Evolutionary conservation across 352 stramenopile species (phyloP), one percentile per base, ranked within the genome.

Genomic region (Pythium monospermum): DNA sequence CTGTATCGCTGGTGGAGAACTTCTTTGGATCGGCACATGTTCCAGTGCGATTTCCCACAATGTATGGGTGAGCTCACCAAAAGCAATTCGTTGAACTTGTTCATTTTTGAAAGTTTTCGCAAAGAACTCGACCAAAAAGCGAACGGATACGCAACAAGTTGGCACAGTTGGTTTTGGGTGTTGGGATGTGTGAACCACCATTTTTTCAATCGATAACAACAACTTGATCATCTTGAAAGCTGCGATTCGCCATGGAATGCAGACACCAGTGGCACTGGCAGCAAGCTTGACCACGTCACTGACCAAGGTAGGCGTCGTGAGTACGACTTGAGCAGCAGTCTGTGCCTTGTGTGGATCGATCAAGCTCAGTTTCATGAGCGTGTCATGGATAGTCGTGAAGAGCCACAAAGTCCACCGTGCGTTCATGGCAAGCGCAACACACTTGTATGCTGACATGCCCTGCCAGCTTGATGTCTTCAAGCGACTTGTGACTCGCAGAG

Each of bases 351-450:
- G 21, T 12, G 11, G 6, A 43, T 8, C 6, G 8, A 25, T 0
- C 3, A 25, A 45, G 2, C 12, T 19, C 2, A 6, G 1, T 6
- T 22, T 5, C 2, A 3, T 11, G 13, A 45, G 19, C 2, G 22
- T 32, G 10, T 26, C 22, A 11, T 45, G 39, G 12, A 45, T 25
- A 27, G 39, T 18, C 15, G 27, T 21, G 10, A 54, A 13, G 2
- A 64, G 26, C 57, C 57, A 64, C 43, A 46, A 2, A 10, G 25
- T 47, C 57, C 57, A 64, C 2, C 37, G 49, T 2, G 57, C 49
- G 25, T 53, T 39, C 30, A 42, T 57, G 4, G 49, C 38, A 11
- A 18, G 16, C 19, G 7, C 25, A 8, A 39, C 28, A 15, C 37
- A 27, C 26, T n/a, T 45, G 2, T 22, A 31, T 26, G 39, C 6